Base-by-base conservation (phyloP, 2,329 filamentous ascomycete genomes). In the Blastomyces parvus region DNA sequence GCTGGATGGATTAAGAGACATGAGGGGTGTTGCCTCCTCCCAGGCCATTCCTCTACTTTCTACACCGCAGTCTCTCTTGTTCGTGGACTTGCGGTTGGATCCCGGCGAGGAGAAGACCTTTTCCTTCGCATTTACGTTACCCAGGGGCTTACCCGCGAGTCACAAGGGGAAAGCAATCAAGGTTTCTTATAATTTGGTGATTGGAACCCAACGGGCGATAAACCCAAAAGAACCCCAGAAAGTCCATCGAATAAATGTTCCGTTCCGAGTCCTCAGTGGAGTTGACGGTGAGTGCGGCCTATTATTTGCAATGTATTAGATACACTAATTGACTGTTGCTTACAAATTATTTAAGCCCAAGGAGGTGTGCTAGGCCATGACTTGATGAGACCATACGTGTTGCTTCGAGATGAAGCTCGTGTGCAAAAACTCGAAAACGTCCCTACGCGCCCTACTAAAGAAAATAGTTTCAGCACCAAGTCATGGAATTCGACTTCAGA, bases 101-200 rank as follows among this genome's bases (percentile, higher is more conserved):
- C 92, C 94, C 0, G 94, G 93, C 1, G 91, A 99, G 76, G 95
- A 91, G 74, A 88, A 85, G 69, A 88, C 87, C 58, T 99, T 89
- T 71, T 90, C 89, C 59, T 99, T 97, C 74, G 84, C 86, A 0
- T 97, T 97, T 74, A 88, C 84, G 55, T 78, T 99, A 62, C 94
- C 94, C 0, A 87, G 86, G 70, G 93, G 93, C 0, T 78, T 99
- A n/a, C 94, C 94, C 27, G 93, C 94, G 7, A 91, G 86, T 17
- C 90, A 97, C 73, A 88, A 88, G 69, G 94, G 94, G 13, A 92
- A 94, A 72, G 90, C 91, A 0, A 94, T 97, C 72, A 97, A 97
- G 76, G 92, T 97, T 59, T 85, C 86, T 1, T 99, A 99, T 77
- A 90, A 89, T 72, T 80, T 99, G 14, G 87, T 95, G 11, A 90